phyloP scores from a whole-genome alignment of 352 stramenopile species.

The Phytophthora uliginosa region DNA sequence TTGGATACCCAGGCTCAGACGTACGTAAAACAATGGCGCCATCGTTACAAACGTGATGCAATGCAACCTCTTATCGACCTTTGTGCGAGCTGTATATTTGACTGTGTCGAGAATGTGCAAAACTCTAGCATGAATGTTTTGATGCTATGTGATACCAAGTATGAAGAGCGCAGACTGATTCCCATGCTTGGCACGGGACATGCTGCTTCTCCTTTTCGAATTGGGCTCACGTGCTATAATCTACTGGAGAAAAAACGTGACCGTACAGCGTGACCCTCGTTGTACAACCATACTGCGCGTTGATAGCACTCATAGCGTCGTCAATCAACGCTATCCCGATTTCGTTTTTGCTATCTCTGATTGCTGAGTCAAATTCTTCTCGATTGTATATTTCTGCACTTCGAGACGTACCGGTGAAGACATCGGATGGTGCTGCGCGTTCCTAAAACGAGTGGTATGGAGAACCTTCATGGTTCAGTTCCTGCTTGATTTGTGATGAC shows the following conservation, averaged over 20 bases:
- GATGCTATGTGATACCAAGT: not conserved
- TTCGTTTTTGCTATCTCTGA: not conserved
- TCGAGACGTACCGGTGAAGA: not conserved
- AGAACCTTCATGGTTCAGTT: not conserved
- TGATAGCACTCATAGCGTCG: not conserved
- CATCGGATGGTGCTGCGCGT: not conserved
- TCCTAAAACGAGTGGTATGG: not conserved
- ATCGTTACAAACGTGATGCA: not conserved
- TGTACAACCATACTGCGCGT: not conserved
- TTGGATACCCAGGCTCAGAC: not conserved
- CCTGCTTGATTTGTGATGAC: not conserved
- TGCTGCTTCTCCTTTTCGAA: not conserved
- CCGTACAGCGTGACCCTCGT: not conserved
- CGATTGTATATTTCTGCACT: not conserved
- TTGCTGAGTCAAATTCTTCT: not conserved
- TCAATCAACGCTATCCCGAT: not conserved
- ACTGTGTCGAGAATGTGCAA: not conserved
- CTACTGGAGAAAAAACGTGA: not conserved
- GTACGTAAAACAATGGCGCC: not conserved
- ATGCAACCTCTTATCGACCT: not conserved
- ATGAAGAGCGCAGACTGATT: not conserved
- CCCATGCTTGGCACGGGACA: not conserved
- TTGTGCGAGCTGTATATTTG: not conserved
- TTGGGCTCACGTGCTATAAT: not conserved
- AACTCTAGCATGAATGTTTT: not conserved